phyloP scores from a whole-genome alignment of 768 basidiomycete species.

The Cantharellus anzutake region DNA sequence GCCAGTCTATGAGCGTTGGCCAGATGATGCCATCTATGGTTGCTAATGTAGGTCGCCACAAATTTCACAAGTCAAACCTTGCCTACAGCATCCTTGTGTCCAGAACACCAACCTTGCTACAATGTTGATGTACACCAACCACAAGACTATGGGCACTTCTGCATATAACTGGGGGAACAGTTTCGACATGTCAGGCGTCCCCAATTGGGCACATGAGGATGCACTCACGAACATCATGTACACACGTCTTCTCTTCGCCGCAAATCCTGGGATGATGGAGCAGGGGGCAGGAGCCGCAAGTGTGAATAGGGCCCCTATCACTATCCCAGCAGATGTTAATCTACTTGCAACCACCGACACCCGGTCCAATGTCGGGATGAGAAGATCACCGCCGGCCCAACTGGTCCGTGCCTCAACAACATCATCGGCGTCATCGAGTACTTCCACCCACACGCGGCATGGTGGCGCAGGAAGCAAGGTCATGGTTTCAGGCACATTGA shows the following conservation, averaged over 20 bases:
- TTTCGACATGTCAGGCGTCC: constrained; percentile 38
- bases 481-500: too few relatives aligned
- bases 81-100: neutral
- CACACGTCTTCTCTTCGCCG: constrained; percentile 25
- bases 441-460: too few relatives aligned
- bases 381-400: too few relatives aligned
- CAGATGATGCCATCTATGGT: constrained; percentile 30
- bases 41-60: constrained; percentile 9
- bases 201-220: constrained; percentile 30
- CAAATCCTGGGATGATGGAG: constrained; percentile 32
- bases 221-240: constrained; percentile 39
- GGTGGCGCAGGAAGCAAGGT: too few relatives aligned
- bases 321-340: constrained; percentile 7
- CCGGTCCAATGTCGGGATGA: too few relatives aligned
- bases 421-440: too few relatives aligned
- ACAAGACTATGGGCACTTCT: constrained; percentile 26
- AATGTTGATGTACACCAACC: constrained; percentile 32
- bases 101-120: constrained; percentile 38
- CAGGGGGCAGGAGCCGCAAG: constrained; percentile 14
- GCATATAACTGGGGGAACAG: constrained; percentile 42
- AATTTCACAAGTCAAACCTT: neutral
- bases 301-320: constrained; percentile 1
- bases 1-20: constrained; percentile 27
- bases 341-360: too few relatives aligned
- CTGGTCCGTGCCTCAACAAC: too few relatives aligned